Evolutionary conservation across 108 stramenopile genomes (phyloP).

Genomic region (Hondaea fermentalgiana): DNA sequence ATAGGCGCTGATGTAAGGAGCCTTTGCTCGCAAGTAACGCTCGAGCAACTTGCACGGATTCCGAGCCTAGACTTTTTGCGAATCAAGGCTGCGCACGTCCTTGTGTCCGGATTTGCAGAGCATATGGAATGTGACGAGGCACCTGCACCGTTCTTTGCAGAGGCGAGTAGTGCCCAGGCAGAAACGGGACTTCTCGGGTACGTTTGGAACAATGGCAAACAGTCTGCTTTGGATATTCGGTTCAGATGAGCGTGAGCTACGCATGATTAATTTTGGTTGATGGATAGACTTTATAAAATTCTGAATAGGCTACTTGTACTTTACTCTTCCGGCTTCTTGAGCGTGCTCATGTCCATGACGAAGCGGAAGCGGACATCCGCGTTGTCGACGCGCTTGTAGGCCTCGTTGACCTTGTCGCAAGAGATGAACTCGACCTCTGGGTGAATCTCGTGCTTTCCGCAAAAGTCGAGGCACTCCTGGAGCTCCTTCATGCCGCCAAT

Average conservation of each 20-base stretch:
- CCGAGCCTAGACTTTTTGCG: not conserved
- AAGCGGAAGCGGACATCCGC: not conserved
- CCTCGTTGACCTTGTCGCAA: not conserved
- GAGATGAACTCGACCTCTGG: conserved; percentile 39
- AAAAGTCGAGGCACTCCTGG: conserved; percentile 54
- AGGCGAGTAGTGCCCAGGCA: not conserved
- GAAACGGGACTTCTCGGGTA: not conserved
- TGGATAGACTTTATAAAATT: too few species aligned
- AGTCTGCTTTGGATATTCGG: not conserved
- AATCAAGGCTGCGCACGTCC: not conserved
- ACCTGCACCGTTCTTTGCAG: not conserved
- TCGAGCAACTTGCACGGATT: not conserved
- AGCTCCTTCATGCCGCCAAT: conserved; percentile 52
- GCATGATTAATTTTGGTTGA: too few species aligned
- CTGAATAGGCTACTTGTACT: too few species aligned
- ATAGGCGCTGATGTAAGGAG: not conserved
- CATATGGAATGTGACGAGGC: not conserved
- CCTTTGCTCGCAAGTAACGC: not conserved
- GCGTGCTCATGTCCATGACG: conserved; percentile 5
- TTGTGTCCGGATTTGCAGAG: not conserved
- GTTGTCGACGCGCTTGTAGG: not conserved
- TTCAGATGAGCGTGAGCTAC: not conserved
- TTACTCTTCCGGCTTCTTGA: not conserved
- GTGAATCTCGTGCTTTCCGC: conserved; percentile 41
- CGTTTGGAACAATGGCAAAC: not conserved